Evolutionary conservation across 768 basidiomycete species (phyloP).

Genomic region (Russula olivacea): DNA sequence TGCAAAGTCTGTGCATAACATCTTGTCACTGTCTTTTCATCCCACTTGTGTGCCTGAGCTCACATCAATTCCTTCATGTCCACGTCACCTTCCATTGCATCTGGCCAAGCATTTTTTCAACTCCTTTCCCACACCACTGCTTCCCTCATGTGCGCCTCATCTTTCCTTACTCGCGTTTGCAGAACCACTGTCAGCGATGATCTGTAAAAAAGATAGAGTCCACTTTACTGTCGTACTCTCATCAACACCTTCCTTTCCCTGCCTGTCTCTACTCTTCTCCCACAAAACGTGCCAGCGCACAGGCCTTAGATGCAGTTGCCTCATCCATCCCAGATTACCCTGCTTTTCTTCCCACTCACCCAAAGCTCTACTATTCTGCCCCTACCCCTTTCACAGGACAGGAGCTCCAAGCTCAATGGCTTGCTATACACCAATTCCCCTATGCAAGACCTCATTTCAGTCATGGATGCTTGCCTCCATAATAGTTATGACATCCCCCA

Average conservation of each 20-base stretch:
- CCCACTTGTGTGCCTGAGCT: too few species aligned
- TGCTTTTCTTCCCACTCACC: conserved; percentile 35
- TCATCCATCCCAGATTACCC: conserved; percentile 35
- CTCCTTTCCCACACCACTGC: too few species aligned
- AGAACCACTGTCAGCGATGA: too few species aligned
- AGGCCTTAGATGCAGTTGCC: conserved; percentile 41
- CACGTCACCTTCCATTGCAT: too few species aligned
- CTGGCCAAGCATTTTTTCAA: too few species aligned
- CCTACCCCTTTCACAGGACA: conserved; percentile 53
- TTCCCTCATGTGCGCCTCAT: too few species aligned
- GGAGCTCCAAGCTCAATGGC: conserved; percentile 37
- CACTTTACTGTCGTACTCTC: conserved; percentile 52
- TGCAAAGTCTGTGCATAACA: too few species aligned
- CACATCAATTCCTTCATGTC: too few species aligned
- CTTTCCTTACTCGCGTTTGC: too few species aligned
- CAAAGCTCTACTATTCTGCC: conserved; percentile 50
- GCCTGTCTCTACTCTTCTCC: conserved; percentile 67
- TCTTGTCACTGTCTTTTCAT: too few species aligned
- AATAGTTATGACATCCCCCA: too few species aligned
- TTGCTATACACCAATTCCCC: conserved; percentile 58
- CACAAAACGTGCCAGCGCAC: conserved; percentile 48
- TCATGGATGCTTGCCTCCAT: too few species aligned
- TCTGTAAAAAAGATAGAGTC: conserved; percentile 33
- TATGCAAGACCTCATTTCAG: conserved; percentile 29
- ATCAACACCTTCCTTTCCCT: conserved; percentile 61